phyloP scores from a whole-genome alignment of 2,329 filamentous ascomycete genomes.

The Phoma sp. region DNA sequence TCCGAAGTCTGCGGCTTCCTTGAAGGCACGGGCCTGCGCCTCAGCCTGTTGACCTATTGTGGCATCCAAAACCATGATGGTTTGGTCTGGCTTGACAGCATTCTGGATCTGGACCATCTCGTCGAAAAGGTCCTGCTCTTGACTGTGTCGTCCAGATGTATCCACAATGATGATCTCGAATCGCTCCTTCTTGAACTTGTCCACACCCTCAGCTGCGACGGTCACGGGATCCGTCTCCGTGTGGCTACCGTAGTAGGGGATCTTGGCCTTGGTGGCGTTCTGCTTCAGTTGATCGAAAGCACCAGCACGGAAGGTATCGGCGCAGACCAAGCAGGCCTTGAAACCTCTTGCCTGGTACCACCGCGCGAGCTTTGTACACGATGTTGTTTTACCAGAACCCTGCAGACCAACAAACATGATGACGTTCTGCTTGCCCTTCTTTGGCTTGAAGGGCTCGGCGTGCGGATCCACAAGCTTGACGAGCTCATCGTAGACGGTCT shows the following conservation, averaged over 20 bases:
- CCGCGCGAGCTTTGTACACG: conserved; percentile 93
- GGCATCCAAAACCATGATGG: conserved; percentile 96
- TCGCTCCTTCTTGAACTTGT: conserved; percentile 98
- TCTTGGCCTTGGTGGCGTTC: conserved; percentile 98
- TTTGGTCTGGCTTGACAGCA: conserved; percentile 91
- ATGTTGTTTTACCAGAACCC: conserved; percentile 96
- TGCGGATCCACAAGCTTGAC: conserved; percentile 96
- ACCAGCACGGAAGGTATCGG: conserved; percentile 97
- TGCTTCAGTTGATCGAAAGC: conserved; percentile 99
- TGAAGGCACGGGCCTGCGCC: conserved; percentile 93
- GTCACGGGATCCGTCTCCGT: conserved; percentile 95
- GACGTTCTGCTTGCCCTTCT: conserved; percentile 93
- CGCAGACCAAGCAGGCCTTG: conserved; percentile 91
- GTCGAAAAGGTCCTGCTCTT: conserved; percentile 92
- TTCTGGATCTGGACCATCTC: conserved; percentile 98
- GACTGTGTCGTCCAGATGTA: conserved; percentile 91
- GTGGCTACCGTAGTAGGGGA: conserved; percentile 95
- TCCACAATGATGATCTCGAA: conserved; percentile 99
- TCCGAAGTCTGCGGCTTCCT: conserved; percentile 94
- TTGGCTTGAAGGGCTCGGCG: conserved; percentile 92
- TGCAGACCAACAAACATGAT: conserved; percentile 99
- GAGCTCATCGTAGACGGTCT: conserved; percentile 95
- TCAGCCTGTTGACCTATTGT: conserved; percentile 97
- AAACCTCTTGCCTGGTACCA: conserved; percentile 95
- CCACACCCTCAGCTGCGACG: conserved; percentile 92